A percentile compares a stretch with the other conserved stretches of the same genome.
phyloP scores from a whole-genome alignment of 805 yeast genomes.

The Metschnikowia peoriensis region DNA sequence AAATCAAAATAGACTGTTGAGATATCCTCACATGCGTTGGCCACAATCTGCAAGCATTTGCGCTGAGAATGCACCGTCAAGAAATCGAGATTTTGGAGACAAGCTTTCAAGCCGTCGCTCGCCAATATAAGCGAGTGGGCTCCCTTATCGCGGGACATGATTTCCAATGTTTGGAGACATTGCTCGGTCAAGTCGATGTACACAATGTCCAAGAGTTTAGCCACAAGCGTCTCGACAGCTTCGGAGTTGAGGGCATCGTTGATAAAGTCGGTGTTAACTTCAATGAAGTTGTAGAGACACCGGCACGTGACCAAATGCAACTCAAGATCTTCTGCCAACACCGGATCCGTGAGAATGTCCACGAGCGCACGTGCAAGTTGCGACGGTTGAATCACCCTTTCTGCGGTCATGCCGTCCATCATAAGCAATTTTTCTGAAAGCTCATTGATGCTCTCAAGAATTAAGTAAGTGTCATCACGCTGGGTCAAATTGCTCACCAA shows the following conservation, averaged over 20 bases:
- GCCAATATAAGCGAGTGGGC: conserved; percentile 48
- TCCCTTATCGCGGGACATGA: conserved; percentile 57
- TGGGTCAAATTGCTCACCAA: conserved; percentile 39
- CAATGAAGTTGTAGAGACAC: conserved; percentile 77
- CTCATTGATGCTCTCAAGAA: conserved; percentile 64
- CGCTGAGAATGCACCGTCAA: conserved; percentile 87
- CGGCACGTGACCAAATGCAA: conserved; percentile 82
- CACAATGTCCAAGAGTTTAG: conserved; percentile 67
- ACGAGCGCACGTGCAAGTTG: conserved; percentile 55
- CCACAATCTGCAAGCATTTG: conserved; percentile 69
- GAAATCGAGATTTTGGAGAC: conserved; percentile 77
- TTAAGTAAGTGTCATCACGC: conserved; percentile 56
- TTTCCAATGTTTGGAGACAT: conserved; percentile 71
- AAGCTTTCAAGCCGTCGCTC: conserved; percentile 61
- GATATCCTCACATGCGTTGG: conserved; percentile 61
- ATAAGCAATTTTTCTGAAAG: conserved; percentile 62
- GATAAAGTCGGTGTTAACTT: conserved; percentile 65
- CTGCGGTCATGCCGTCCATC: conserved; percentile 65
- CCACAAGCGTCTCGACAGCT: conserved; percentile 63
- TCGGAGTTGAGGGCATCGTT: conserved; percentile 62
- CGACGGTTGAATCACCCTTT: conserved; percentile 60
- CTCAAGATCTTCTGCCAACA: conserved; percentile 64
- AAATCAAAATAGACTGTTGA: conserved; percentile 42
- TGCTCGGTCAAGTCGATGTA: conserved; percentile 93
- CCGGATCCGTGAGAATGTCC: conserved; percentile 55